A percentile compares a stretch with the other conserved stretches of the same genome.
phyloP scores from a whole-genome alignment of 2,329 filamentous ascomycete genomes.

The Lachnellula willkommii region DNA sequence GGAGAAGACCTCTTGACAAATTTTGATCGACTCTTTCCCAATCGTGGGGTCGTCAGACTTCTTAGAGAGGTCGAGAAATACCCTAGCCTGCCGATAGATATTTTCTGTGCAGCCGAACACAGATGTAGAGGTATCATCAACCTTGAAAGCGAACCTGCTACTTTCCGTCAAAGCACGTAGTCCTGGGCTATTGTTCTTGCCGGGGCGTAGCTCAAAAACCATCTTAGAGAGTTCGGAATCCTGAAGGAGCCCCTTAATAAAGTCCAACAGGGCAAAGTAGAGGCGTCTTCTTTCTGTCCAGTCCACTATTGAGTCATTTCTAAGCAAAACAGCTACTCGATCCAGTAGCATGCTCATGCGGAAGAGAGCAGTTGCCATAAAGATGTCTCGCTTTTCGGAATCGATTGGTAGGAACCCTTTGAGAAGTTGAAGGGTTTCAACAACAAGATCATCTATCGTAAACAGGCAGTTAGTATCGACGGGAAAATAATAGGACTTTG shows the following conservation, averaged over 20 bases:
- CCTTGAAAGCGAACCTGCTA: neutral
- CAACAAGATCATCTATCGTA: constrained; percentile 9
- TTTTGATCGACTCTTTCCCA: neutral
- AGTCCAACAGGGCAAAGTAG: constrained; percentile 11
- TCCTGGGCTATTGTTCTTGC: neutral
- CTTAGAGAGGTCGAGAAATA: constrained; percentile 7
- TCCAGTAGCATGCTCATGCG: constrained; percentile 16
- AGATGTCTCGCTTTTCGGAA: neutral
- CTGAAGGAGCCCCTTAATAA: constrained; percentile 7
- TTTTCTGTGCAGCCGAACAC: constrained; percentile 7
- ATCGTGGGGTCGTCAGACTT: neutral
- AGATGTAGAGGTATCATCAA: constrained; percentile 2
- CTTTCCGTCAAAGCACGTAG: neutral
- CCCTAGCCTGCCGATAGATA: constrained; percentile 12
- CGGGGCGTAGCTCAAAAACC: neutral
- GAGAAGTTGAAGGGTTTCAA: constrained; percentile 15
- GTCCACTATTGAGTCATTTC: constrained; percentile 21
- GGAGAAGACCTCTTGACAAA: neutral
- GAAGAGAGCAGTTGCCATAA: constrained; percentile 9
- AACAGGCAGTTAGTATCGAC: neutral
- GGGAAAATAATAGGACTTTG: neutral
- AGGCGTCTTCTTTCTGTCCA: constrained; percentile 12
- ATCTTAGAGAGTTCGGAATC: constrained; percentile 5
- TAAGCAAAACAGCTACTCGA: constrained; percentile 13
- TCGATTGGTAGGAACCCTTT: constrained; percentile 7